Percentiles rank a stretch among this genome's conserved stretches.
phyloP scores from a whole-genome alignment of 2,329 filamentous ascomycete genomes.

The Aspergillus viridinutans region DNA sequence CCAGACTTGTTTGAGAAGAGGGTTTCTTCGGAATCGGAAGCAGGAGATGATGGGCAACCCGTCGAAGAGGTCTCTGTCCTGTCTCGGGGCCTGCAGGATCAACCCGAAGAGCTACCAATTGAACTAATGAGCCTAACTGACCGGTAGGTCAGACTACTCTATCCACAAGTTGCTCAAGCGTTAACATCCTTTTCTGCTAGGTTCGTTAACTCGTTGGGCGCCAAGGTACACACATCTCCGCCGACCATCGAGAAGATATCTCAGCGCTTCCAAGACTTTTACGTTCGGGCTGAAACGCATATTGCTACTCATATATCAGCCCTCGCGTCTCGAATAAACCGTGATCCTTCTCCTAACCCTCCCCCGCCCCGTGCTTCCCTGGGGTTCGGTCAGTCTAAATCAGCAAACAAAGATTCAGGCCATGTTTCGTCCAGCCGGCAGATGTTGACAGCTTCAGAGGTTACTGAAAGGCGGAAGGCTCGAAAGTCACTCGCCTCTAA shows the following conservation, averaged over 20 bases:
- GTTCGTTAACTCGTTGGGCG: constrained; percentile 85
- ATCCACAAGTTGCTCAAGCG: not conserved
- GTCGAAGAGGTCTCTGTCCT: constrained; percentile 32
- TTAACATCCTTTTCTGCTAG: constrained; percentile 43
- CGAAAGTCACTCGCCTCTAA: constrained; percentile 76
- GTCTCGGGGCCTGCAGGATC: constrained; percentile 50
- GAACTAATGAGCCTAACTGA: constrained; percentile 88
- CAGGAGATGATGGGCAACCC: constrained; percentile 27
- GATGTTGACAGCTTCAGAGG: constrained; percentile 86
- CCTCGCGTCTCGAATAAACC: constrained; percentile 69
- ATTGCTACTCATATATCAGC: constrained; percentile 83
- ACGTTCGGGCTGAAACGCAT: constrained; percentile 71
- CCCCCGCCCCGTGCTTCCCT: constrained; percentile 53
- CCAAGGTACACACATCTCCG: constrained; percentile 79
- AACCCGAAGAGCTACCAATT: constrained; percentile 86
- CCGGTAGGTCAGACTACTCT: constrained; percentile 52
- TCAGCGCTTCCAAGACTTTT: constrained; percentile 92
- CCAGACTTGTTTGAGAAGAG: constrained; percentile 45
- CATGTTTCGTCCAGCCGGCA: constrained; percentile 59
- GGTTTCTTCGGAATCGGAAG: constrained; percentile 29
- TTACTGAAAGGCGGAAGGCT: constrained; percentile 72
- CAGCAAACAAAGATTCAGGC: constrained; percentile 40
- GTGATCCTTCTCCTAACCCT: constrained; percentile 59
- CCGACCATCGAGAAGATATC: constrained; percentile 78
- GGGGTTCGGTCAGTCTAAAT: constrained; percentile 44